Base-by-base conservation (phyloP, 805 yeast species). In the Jamesozyma spencerorum region DNA sequence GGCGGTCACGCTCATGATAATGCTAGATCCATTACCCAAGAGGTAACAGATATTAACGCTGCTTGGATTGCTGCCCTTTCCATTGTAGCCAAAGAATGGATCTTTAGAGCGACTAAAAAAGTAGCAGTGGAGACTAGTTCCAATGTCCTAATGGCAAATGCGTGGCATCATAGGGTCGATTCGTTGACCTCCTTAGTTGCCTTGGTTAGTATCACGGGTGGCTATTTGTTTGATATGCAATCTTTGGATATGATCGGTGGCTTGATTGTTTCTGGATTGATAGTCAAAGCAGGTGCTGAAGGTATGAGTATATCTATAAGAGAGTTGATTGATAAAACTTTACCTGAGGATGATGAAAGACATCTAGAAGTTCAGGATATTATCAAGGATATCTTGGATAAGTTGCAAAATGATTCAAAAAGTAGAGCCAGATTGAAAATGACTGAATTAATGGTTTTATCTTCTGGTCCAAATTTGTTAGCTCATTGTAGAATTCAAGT, bases 111-210 rank as follows among this genome's bases (percentile, higher is more conserved):
- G n/a, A 90, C 97, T 0, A 71, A 79, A 62, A 75, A 77, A 46
- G 77, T 90, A 15, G 97, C 96, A 2, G 66, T 69, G 38, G 66
- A 73, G 43, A 73, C 85, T 24, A 81, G 84, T 54, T 85, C 95
- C 0, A 85, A 85, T 47, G 97, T 90, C 4, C 70, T 90, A 36
- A 77, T 85, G 31, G 97, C 97, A 3, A 90, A 90, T 56, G 97
- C 97, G 3, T 90, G 97, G 97, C 97, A 90, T 60, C 97, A 90
- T 57, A 72, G 97, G 47, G 88, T 88, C 10, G 97, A 90, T 57
- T 81, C 94, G 1, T 62, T 90, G 49, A 92, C 97, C 1, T 85
- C 96, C 0, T 70, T 81, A 14, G 97, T 88, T 11, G 96, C 97
- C 0, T 72, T 88, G 18, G 72, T 77, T 2, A 85, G 97, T 1